Evolutionary conservation across 2,329 filamentous ascomycete species (phyloP), one percentile per base, ranked within the genome.

Genomic region (Ceratocystis ficicola): DNA sequence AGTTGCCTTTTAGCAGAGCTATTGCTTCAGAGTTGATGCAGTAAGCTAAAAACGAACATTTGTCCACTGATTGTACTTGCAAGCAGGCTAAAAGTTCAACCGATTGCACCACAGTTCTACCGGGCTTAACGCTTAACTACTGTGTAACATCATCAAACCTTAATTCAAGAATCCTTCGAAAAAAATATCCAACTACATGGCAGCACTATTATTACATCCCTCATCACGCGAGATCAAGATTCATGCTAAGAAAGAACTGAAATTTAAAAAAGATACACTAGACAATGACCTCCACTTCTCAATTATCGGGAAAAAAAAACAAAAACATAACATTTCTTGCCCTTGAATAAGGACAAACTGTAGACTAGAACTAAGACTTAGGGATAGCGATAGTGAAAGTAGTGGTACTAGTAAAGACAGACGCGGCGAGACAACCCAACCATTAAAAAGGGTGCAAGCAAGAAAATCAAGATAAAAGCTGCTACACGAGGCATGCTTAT

Each of bases 331-430:
- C 55, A 59, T 59, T 59, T 59, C 55, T 32, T 59, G 55, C 32
- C 55, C 55, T 59, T 36, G 30, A 17, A 15, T 7, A 32, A 59
- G 55, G 55, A 59, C 28, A 59, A 32, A 36, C 22, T 59, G 55
- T 59, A n/a, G 15, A 59, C 55, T 59, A 59, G 55, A 28, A 59
- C 55, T 59, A 59, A 25, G n/a, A 59, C 55, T 59, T 59, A 59
- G 22, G 12, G 15, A 22, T 52, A 28, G 48, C 8, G n/a, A 55
- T 30, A 36, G 48, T 59, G 20, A 59, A 30, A 30, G 28, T 36
- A 36, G 17, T 59, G 55, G 28, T 57, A 28, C 22, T 57, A 32
- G 22, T 57, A 30, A 30, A 30, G 28, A 30, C 22, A 57, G 52
- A 17, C 22, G 12, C 52, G 1, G 17, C 30, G 10, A 59, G 30